These are phyloP conservation scores for Kurtzmaniella cleridarum DNA, from an alignment of 805 yeast genomes.

Conservation along the genomic window DNA sequence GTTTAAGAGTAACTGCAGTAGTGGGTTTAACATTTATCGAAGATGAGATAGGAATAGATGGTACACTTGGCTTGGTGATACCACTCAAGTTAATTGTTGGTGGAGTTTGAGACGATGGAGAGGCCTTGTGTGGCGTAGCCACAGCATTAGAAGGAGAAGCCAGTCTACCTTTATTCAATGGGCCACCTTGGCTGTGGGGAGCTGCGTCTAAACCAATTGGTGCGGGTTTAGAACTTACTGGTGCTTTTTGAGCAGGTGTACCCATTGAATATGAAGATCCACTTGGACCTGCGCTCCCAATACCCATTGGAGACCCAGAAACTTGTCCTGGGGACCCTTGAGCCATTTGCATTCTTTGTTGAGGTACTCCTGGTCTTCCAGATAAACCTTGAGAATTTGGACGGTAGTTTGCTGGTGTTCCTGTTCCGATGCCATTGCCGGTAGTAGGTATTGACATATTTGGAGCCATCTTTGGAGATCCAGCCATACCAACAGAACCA, in stretches of 20 bases:
- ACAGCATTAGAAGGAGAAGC: conserved; percentile 13
- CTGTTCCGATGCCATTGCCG: not conserved
- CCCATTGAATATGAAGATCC: not conserved
- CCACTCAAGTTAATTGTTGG: conserved; percentile 30
- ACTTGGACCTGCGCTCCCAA: not conserved
- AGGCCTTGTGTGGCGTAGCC: conserved; percentile 5
- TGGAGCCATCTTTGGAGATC: conserved; percentile 1
- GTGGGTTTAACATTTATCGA: conserved; percentile 63
- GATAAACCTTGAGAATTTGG: conserved; percentile 3
- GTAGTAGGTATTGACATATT: too few species aligned
- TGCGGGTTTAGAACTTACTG: conserved; percentile 29
- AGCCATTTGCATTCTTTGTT: not conserved
- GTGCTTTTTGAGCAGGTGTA: too few species aligned
- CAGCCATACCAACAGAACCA: conserved; percentile 1
- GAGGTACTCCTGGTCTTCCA: conserved; percentile 1
- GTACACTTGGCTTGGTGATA: conserved; percentile 49
- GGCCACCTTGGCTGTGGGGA: conserved; percentile 24
- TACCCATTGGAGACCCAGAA: not conserved
- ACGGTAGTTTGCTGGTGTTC: conserved; percentile 2
- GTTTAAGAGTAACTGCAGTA: conserved; percentile 57
- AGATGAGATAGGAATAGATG: conserved; percentile 68
- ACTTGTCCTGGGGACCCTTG: not conserved
- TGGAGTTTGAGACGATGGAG: conserved; percentile 2
- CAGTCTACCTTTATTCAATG: conserved; percentile 11
- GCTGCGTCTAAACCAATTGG: conserved; percentile 44